These are phyloP conservation scores for Zangia roseola DNA, from an alignment of 768 basidiomycete genomes.

Conservation along the genomic window DNA sequence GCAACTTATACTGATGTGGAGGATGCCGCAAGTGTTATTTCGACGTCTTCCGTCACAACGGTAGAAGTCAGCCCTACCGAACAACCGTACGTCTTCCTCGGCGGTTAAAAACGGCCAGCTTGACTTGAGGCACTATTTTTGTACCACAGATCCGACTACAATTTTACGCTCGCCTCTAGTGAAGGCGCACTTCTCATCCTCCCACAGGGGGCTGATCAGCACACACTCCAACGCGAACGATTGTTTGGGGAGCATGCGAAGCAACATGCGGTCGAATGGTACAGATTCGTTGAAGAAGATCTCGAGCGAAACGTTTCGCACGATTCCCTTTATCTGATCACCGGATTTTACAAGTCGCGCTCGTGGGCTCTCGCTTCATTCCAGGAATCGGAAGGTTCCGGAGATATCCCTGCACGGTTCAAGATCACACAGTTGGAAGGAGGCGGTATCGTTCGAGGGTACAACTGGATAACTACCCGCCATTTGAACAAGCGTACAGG, in stretches of 20 bases:
- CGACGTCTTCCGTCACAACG: not conserved
- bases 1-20: not conserved
- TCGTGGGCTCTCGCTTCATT: not conserved
- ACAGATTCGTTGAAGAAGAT: not conserved
- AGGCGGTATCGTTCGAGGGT: not conserved
- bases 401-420: not conserved
- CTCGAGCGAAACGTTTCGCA: not conserved
- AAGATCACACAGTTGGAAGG: not conserved
- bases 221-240: not conserved
- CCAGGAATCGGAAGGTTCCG: not conserved
- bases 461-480: not conserved
- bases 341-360: not conserved
- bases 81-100: not conserved
- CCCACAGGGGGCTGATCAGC: not conserved
- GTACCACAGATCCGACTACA: not conserved
- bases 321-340: not conserved
- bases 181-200: not conserved
- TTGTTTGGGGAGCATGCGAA: not conserved
- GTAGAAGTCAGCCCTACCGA: not conserved
- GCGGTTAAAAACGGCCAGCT: no score
- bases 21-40: not conserved
- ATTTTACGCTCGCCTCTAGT: not conserved
- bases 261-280: not conserved
- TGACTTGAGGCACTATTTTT: not conserved
- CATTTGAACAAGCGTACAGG: not conserved